These are phyloP conservation scores for Sindora glabra DNA, from an alignment of 306 rosid species.

Conservation along the genomic window DNA sequence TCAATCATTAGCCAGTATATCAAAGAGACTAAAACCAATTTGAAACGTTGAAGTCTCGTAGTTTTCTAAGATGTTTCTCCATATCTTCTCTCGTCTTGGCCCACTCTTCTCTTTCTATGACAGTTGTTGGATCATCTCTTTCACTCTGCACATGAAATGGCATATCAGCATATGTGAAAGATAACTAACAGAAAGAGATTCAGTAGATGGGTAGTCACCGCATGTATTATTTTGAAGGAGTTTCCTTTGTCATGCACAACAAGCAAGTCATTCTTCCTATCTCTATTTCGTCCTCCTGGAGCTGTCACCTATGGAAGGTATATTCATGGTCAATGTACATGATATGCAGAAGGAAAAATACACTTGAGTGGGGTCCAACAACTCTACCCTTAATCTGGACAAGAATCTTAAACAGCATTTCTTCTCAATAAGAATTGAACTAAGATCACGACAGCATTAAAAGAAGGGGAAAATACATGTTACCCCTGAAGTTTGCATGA, in stretches of 20 bases:
- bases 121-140: conserved; percentile 75
- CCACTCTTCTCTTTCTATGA: conserved; percentile 91
- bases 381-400: too few relatives aligned
- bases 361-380: too few relatives aligned
- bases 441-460: too few relatives aligned
- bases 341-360: too few relatives aligned
- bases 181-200: conserved; percentile 4
- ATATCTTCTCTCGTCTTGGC: conserved; percentile 55
- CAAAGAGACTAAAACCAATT: conserved; percentile 98
- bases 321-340: neutral
- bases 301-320: conserved; percentile 55
- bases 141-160: conserved; percentile 52
- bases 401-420: too few relatives aligned
- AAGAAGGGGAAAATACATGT: too few relatives aligned
- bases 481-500: too few relatives aligned
- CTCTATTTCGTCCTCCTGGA: conserved; percentile 83
- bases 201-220: conserved; percentile 36
- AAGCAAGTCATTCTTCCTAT: conserved; percentile 80
- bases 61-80: conserved; percentile 95
- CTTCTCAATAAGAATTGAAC: too few relatives aligned
- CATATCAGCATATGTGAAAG: conserved; percentile 10
- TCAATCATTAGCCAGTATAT: too few relatives aligned
- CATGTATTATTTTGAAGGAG: conserved; percentile 70
- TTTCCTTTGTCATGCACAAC: conserved; percentile 67
- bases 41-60: conserved; percentile 76